A percentile compares a stretch with the other conserved stretches of the same genome.
Evolutionary conservation across 768 basidiomycete species (phyloP).

Genomic region (Lanmaoa pseudosensibilis): DNA sequence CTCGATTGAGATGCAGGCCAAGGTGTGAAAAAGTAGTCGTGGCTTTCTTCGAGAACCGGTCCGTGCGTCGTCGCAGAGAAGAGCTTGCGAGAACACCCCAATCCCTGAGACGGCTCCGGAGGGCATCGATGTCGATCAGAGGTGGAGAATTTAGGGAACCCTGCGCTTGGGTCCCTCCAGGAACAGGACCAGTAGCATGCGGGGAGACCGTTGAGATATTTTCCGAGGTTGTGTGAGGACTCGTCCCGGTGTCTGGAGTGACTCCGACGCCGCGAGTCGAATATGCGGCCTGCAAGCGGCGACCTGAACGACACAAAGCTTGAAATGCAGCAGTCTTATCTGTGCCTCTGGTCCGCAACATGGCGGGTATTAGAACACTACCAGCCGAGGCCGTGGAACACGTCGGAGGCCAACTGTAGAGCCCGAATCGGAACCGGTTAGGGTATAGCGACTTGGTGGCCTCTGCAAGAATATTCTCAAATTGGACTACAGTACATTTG

Average conservation of each 20-base stretch:
- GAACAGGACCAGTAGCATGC: neutral
- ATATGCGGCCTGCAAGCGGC: slow-evolving; percentile 2
- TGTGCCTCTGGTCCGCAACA: slow-evolving; percentile 19
- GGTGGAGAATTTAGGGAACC: neutral
- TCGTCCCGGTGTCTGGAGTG: slow-evolving; percentile 2
- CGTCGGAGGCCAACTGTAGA: neutral
- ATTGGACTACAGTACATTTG: neutral
- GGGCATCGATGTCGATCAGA: slow-evolving; percentile 28
- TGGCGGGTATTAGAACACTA: slow-evolving; percentile 1
- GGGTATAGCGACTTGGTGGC: too few relatives aligned
- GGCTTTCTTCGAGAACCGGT: slow-evolving; percentile 57
- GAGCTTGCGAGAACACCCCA: slow-evolving; percentile 43
- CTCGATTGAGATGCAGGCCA: slow-evolving; percentile 76
- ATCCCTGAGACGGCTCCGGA: slow-evolving; percentile 41
- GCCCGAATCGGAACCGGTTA: neutral
- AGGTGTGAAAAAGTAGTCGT: slow-evolving; percentile 67
- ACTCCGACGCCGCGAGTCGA: slow-evolving; percentile 2
- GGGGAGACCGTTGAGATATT: neutral
- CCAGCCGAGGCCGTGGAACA: neutral
- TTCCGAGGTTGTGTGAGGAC: slow-evolving; percentile 2
- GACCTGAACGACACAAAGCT: slow-evolving; percentile 13
- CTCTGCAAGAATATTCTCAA: neutral
- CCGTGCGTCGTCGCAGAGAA: slow-evolving; percentile 49
- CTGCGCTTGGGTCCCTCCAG: slow-evolving; percentile 1
- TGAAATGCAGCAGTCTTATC: slow-evolving; percentile 9